These are phyloP conservation scores for Lachnellula suecica DNA, from an alignment of 2,329 filamentous ascomycete genomes.

Conservation along the genomic window DNA sequence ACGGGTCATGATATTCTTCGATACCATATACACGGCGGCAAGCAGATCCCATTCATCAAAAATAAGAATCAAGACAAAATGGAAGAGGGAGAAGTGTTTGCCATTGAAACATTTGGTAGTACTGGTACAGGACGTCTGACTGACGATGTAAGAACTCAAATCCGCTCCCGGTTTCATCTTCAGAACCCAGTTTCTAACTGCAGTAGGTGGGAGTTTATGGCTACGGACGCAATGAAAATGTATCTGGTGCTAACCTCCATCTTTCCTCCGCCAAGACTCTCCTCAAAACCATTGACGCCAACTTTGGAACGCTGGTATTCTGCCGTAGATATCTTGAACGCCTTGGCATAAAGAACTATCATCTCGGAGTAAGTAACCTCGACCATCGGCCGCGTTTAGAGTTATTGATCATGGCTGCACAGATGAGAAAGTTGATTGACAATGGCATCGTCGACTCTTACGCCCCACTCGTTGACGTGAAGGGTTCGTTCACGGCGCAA, in stretches of 20 bases:
- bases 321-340: constrained; percentile 89
- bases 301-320: constrained; percentile 90
- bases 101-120: constrained; percentile 93
- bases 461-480: constrained; percentile 84
- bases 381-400: constrained; percentile 29
- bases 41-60: constrained; percentile 93
- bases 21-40: constrained; percentile 88
- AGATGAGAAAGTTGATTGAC: constrained; percentile 84
- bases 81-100: constrained; percentile 95
- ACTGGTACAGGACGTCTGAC: constrained; percentile 86
- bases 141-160: constrained; percentile 67
- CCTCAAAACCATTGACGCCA: constrained; percentile 89
- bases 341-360: constrained; percentile 91
- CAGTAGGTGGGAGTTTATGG: constrained; percentile 75
- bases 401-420: neutral
- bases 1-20: constrained; percentile 81
- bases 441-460: constrained; percentile 87
- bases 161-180: constrained; percentile 1
- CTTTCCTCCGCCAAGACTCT: constrained; percentile 82
- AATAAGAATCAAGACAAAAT: constrained; percentile 87
- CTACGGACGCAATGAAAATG: constrained; percentile 39
- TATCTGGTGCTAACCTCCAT: constrained; percentile 54
- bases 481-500: constrained; percentile 92
- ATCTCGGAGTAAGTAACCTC: constrained; percentile 75
- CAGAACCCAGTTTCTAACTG: constrained; percentile 16